Conservation (phyloP, 2,329 filamentous ascomycete genomes). For the Cladophialophora carrionii region DNA sequence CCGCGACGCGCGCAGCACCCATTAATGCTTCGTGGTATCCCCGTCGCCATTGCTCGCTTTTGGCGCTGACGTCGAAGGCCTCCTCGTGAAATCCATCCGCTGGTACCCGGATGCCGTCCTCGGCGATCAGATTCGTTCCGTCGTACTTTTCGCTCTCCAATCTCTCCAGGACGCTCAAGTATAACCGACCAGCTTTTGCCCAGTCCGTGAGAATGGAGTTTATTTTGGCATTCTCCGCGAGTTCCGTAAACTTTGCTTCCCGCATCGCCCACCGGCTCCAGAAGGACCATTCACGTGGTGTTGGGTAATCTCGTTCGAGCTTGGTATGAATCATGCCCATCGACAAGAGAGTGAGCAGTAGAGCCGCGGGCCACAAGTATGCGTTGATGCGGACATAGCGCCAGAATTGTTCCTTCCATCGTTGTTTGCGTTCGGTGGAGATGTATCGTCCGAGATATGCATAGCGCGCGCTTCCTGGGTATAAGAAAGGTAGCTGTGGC, state of each 20-base stretch:
- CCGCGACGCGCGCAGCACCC: slow-evolving; percentile 73
- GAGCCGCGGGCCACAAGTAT: slow-evolving; percentile 70
- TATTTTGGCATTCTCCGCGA: slow-evolving; percentile 55
- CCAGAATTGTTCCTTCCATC: slow-evolving; percentile 66
- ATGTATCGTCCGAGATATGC: slow-evolving; percentile 68
- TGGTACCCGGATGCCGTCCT: slow-evolving; percentile 39
- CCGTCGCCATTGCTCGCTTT: slow-evolving; percentile 80
- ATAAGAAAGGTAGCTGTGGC: slow-evolving; percentile 68
- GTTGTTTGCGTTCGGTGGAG: slow-evolving; percentile 68
- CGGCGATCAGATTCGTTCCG: slow-evolving; percentile 65
- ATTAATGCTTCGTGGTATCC: slow-evolving; percentile 85
- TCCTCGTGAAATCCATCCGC: slow-evolving; percentile 60
- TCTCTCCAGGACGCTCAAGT: slow-evolving; percentile 63
- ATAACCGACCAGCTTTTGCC: slow-evolving; percentile 65
- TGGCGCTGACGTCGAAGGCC: slow-evolving; percentile 66
- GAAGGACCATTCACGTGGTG: slow-evolving; percentile 79
- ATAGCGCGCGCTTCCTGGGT: slow-evolving; percentile 60
- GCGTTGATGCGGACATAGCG: slow-evolving; percentile 70
- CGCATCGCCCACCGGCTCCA: slow-evolving; percentile 70
- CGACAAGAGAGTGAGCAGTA: slow-evolving; percentile 63
- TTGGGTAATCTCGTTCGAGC: slow-evolving; percentile 75
- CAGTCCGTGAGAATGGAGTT: slow-evolving; percentile 66
- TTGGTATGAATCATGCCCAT: slow-evolving; percentile 73
- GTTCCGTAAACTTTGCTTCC: slow-evolving; percentile 63
- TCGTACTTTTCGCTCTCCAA: slow-evolving; percentile 72